Conservation (phyloP, 306 rosid genomes). For the Dalbergia cultrata region DNA sequence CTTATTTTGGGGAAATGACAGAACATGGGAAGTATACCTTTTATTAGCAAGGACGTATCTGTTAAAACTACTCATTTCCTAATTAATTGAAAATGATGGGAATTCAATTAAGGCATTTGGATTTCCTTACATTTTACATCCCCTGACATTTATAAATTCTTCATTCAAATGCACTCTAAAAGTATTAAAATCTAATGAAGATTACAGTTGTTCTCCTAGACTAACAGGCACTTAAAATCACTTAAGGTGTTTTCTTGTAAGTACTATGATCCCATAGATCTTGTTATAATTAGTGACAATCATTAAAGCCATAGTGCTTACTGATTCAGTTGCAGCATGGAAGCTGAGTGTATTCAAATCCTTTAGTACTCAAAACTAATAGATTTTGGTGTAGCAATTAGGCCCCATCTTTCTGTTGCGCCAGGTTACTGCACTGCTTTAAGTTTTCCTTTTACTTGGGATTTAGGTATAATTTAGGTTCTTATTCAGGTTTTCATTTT, state of each 20-base stretch:
- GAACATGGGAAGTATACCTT: no score
- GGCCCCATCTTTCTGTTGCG: neutral
- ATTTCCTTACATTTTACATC: no score
- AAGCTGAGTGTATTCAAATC: conserved; percentile 39
- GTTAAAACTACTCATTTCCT: no score
- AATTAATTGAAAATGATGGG: no score
- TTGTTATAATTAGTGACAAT: neutral
- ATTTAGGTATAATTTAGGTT: neutral
- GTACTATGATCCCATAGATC: neutral
- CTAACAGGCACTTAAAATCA: neutral
- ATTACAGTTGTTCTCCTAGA: conserved; percentile 1
- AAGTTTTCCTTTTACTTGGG: conserved; percentile 24
- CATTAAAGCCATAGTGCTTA: neutral
- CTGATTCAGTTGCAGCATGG: conserved; percentile 9
- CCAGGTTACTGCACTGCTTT: conserved; percentile 28
- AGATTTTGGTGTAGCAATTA: conserved; percentile 27
- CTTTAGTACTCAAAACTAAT: conserved; percentile 22
- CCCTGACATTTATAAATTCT: no score
- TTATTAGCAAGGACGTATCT: no score
- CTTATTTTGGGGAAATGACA: no score
- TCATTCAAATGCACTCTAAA: no score
- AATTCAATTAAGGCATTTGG: no score
- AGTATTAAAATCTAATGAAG: conserved; percentile 34
- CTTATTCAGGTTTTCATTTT: conserved; percentile 27
- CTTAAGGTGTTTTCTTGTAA: neutral